phyloP scores from a whole-genome alignment of 768 basidiomycete species.

The Mycena filopes region DNA sequence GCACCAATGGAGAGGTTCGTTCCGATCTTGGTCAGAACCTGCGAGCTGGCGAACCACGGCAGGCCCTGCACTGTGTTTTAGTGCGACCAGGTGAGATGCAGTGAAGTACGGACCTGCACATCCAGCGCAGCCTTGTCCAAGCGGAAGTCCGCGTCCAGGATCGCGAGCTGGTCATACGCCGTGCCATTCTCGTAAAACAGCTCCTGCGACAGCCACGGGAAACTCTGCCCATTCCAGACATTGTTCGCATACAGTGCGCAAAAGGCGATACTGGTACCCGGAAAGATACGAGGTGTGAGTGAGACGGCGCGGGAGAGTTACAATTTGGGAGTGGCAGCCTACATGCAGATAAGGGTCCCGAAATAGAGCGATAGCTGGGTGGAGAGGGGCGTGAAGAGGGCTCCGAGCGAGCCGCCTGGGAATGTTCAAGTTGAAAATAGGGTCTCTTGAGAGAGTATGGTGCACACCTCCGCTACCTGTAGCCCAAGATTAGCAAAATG shows the following conservation, averaged over 20 bases:
- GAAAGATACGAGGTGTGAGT: neutral
- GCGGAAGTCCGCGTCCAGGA: conserved; percentile 60
- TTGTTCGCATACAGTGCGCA: conserved; percentile 59
- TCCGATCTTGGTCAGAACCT: conserved; percentile 54
- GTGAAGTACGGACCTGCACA: conserved; percentile 48
- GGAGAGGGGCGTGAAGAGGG: conserved; percentile 63
- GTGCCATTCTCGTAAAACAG: conserved; percentile 65
- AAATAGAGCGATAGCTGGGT: conserved; percentile 63
- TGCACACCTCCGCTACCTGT: conserved; percentile 32
- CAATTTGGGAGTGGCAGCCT: conserved; percentile 29
- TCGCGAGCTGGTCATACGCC: conserved; percentile 60
- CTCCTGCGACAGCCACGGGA: no score
- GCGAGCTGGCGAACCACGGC: conserved; percentile 59
- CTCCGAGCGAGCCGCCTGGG: conserved; percentile 55
- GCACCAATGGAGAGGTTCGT: conserved; percentile 54
- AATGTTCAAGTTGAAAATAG: no score
- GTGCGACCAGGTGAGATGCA: no score
- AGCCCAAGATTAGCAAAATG: no score
- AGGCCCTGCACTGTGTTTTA: conserved; percentile 48
- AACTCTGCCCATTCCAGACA: conserved; percentile 65
- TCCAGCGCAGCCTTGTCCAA: conserved; percentile 61
- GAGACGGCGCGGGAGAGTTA: neutral
- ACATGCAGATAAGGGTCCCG: conserved; percentile 67
- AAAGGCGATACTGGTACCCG: conserved; percentile 53
- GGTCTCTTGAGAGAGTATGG: no score